Percentiles rank a stretch among this genome's conserved stretches.
Evolutionary conservation across 345 rosid species (phyloP).

Genomic region (Noccaea caerulescens): DNA sequence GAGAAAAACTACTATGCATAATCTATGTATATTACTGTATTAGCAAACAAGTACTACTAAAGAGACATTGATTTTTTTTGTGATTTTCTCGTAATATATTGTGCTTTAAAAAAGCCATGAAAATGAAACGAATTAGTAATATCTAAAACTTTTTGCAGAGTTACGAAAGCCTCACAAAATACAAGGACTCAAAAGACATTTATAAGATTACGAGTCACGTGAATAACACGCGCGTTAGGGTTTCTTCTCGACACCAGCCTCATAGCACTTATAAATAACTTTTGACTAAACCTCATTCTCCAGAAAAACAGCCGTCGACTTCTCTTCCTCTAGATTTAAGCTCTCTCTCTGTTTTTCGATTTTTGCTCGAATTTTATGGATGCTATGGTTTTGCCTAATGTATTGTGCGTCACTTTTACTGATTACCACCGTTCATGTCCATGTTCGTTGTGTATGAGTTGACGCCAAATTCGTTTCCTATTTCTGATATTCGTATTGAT

Average conservation of each 20-base stretch:
- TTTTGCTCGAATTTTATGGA: too few relatives aligned
- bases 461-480: conserved; percentile 40
- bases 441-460: conserved; percentile 49
- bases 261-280: conserved; percentile 28
- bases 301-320: conserved; percentile 23
- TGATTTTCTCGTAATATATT: not conserved
- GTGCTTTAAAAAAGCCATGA: not conserved
- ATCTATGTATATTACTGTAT: too few relatives aligned
- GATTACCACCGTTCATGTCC: conserved; percentile 42
- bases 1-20: not conserved
- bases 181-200: conserved; percentile 14
- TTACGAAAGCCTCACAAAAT: not conserved
- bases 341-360: not conserved
- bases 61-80: too few relatives aligned
- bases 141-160: not conserved
- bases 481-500: conserved; percentile 22
- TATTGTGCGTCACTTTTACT: conserved; percentile 41
- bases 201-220: conserved; percentile 1
- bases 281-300: not conserved
- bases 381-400: too few relatives aligned
- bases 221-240: conserved; percentile 33
- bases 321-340: not conserved
- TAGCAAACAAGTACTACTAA: too few relatives aligned
- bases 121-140: not conserved
- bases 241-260: conserved; percentile 12